Evolutionary conservation across 495 filamentous ascomycete species (phyloP).

Genomic region (Neurospora sp.): DNA sequence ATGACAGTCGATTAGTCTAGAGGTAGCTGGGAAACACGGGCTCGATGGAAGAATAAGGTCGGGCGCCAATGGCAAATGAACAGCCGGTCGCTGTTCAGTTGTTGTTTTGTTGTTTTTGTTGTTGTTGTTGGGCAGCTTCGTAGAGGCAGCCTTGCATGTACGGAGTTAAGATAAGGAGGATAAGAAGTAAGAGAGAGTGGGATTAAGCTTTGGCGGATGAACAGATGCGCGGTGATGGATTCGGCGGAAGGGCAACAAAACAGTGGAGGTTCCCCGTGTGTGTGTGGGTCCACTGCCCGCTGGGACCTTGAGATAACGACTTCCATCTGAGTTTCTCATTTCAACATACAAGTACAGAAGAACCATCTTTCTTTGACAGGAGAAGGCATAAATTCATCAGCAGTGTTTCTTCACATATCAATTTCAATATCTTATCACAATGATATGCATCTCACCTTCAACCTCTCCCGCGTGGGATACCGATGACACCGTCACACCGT

Average conservation of each 20-base stretch:
- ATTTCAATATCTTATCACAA: background rate
- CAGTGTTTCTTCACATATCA: background rate
- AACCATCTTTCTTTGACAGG: accelerated
- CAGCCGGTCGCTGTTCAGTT: background rate
- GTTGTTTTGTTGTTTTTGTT: background rate
- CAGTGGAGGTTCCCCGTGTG: background rate
- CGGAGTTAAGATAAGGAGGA: background rate
- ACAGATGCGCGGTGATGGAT: background rate
- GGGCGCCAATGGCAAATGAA: background rate
- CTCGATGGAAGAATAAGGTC: background rate
- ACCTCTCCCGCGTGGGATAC: background rate
- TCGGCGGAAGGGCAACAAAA: background rate
- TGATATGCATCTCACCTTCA: background rate
- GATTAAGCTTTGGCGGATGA: background rate
- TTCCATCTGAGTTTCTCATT: background rate
- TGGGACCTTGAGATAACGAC: background rate
- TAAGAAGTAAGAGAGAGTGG: background rate
- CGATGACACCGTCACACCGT: background rate
- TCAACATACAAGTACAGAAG: no score
- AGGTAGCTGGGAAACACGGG: background rate
- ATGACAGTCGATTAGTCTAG: background rate
- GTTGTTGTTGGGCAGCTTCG: background rate
- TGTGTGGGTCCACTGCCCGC: background rate
- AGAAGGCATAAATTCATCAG: background rate
- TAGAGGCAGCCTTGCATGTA: background rate